Base-by-base conservation (phyloP, 2,329 filamentous ascomycete genomes). In the Neonectria neomacrospora region DNA sequence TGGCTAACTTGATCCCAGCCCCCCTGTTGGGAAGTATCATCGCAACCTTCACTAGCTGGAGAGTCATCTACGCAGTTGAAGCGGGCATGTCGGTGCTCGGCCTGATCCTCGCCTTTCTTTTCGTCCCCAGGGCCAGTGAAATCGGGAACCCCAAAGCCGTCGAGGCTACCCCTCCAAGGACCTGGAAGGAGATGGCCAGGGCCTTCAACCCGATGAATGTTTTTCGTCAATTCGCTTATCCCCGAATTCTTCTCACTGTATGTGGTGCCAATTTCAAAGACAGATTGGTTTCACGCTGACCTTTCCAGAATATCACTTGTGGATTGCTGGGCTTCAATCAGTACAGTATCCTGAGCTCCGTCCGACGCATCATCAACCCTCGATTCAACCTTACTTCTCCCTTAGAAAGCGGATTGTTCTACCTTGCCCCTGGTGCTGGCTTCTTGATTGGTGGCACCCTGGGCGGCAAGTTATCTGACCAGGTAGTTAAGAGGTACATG, bases 321-420 rank as follows among this genome's bases (percentile, higher is more conserved):
- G 73, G 73, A 26, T 44, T 73, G 14, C 37, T 71, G 12, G 64
- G 63, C 1, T 74, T 72, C 51, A 74, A 73, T 50, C 75, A 77
- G 37, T 90, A 90, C 72, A 82, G 81, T 1, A 78, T 89, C 0
- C 80, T 89, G 2, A 89, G 87, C 0, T 86, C 86, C 0, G 89
- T 91, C 48, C 86, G 89, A 16, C 90, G 89, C 67, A 84, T 91
- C 2, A 79, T 92, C 18, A 91, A 91, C 67, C 89, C 90, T 1
- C 86, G 89, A n/a, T 92, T 91, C 79, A 74, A 88, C 54, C 81
- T 92, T 11, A 85, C 84, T 0, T 83, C 83, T 0, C 88, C 90
- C 0, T 80, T 91, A 3, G 83, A 89, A 67, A 86, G 86, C 2
- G 88, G 88, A 2, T 81, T 92, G 0, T 91, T 92, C 76, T 92